Percentiles rank a stretch among this genome's conserved stretches.
These are phyloP conservation scores for Euphorbia tirucalli DNA, from an alignment of 345 rosid genomes.

Conservation along the genomic window DNA sequence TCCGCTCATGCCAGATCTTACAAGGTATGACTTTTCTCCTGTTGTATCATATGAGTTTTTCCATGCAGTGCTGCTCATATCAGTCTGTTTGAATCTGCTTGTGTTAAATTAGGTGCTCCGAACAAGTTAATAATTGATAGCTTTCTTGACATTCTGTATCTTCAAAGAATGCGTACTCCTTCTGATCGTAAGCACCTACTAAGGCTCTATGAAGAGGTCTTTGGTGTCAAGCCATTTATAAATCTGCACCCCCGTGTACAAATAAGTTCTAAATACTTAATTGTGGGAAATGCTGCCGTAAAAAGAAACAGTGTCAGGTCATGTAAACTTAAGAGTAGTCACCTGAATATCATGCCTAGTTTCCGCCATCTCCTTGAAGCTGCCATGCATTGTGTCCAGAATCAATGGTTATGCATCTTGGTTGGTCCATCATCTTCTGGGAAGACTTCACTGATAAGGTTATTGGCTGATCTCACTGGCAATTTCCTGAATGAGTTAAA, in stretches of 20 bases:
- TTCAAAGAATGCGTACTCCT: constrained; percentile 93
- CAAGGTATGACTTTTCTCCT: constrained; percentile 45
- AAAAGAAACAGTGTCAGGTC: constrained; percentile 50
- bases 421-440: constrained; percentile 88
- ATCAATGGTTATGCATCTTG: constrained; percentile 85
- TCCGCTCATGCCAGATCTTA: constrained; percentile 78
- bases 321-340: constrained; percentile 36
- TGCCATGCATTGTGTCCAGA: constrained; percentile 67
- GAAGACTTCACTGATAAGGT: constrained; percentile 84
- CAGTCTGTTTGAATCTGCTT: not conserved
- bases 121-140: constrained; percentile 37
- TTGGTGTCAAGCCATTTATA: constrained; percentile 56
- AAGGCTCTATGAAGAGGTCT: constrained; percentile 63
- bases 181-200: constrained; percentile 76
- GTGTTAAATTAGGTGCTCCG: constrained; percentile 42
- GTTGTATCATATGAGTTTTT: constrained; percentile 1
- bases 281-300: constrained; percentile 65
- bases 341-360: constrained; percentile 67
- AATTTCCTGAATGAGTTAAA: constrained; percentile 68
- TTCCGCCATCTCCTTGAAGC: constrained; percentile 84
- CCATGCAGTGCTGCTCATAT: not conserved
- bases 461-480: constrained; percentile 78
- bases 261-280: constrained; percentile 49
- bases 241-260: constrained; percentile 84
- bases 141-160: constrained; percentile 75